Evolutionary conservation across 305 asterid genomes (phyloP).

Genomic region (Solanum hybrid): DNA sequence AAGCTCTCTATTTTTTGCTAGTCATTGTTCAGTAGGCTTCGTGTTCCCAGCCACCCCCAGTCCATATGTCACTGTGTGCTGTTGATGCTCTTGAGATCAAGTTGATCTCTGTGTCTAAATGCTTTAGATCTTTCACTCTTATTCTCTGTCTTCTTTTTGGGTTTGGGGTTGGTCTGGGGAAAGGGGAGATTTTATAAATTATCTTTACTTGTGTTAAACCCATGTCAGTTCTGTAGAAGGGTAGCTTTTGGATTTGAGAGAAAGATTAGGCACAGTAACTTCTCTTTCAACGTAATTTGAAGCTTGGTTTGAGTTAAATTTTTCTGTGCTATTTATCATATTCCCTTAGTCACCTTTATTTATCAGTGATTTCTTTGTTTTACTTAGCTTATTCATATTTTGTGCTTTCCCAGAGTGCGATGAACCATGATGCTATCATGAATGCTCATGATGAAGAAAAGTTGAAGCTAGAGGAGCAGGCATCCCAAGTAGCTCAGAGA

Average conservation of each 20-base stretch:
- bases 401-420: slow-evolving; percentile 64
- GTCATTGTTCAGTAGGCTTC: background rate
- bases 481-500: slow-evolving; percentile 84
- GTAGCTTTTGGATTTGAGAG: background rate
- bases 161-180: background rate
- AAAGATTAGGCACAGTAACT: background rate
- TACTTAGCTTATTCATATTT: background rate
- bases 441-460: slow-evolving; percentile 82
- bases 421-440: slow-evolving; percentile 92
- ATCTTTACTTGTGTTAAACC: background rate
- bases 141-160: background rate
- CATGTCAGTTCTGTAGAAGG: background rate
- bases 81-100: background rate
- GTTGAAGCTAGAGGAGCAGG: slow-evolving; percentile 67
- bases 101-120: background rate
- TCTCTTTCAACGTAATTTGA: background rate
- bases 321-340: background rate
- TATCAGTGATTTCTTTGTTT: background rate
- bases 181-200: background rate
- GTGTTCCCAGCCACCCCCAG: background rate
- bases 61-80: background rate
- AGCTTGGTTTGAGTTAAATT: background rate
- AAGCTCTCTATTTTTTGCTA: slow-evolving; percentile 21
- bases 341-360: background rate
- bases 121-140: background rate